Conservation (phyloP, 441 rosid species). For the Corymbia citriodora region DNA sequence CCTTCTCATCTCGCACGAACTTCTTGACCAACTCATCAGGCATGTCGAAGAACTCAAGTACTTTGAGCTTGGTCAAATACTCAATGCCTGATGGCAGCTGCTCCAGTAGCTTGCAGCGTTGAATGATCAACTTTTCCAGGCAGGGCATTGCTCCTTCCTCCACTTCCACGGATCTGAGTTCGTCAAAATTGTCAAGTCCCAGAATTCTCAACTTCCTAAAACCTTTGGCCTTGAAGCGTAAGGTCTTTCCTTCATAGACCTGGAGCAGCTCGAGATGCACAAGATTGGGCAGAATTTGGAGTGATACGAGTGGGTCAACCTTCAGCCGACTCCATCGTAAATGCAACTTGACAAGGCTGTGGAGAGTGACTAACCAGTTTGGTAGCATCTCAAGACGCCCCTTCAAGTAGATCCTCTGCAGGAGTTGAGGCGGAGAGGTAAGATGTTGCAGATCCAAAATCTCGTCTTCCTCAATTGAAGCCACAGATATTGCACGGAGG, state of each 20-base stretch:
- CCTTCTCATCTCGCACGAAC: not conserved
- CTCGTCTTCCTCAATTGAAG: not conserved
- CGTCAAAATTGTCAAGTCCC: not conserved
- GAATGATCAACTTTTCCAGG: not conserved
- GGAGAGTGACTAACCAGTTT: not conserved
- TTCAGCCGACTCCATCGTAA: not conserved
- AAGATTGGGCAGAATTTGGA: not conserved
- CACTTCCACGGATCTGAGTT: not conserved
- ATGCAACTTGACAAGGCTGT: not conserved
- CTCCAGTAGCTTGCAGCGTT: not conserved
- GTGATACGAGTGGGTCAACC: not conserved
- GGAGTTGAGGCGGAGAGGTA: not conserved
- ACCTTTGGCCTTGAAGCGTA: not conserved
- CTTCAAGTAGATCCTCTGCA: slow-evolving; percentile 3
- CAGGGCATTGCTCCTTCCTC: not conserved
- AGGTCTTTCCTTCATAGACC: not conserved
- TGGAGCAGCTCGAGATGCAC: not conserved
- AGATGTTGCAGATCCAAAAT: not conserved
- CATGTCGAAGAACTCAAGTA: not conserved
- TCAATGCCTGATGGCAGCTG: not conserved
- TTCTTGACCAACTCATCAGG: not conserved
- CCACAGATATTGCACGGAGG: not conserved
- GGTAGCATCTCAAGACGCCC: not conserved
- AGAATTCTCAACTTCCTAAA: not conserved
- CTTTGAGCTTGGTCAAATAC: not conserved